phyloP scores from a whole-genome alignment of 257 asterid genomes.

The Anisodus tanguticus region DNA sequence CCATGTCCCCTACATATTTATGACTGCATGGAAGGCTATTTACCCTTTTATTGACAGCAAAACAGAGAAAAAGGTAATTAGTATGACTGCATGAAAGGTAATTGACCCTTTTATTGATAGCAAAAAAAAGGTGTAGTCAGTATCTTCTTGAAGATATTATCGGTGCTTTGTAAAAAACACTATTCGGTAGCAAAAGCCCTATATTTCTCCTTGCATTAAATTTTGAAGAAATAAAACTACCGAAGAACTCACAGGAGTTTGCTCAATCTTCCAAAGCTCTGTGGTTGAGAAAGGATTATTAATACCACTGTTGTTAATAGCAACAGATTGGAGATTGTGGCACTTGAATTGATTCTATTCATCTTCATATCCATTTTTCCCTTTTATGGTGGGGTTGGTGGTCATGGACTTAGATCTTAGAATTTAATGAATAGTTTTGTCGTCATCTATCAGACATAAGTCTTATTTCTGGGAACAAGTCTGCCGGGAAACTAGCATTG shows the following conservation, averaged over 20 bases:
- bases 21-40: constrained; percentile 89
- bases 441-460: neutral
- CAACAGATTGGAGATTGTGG: too few relatives aligned
- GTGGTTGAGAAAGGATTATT: too few relatives aligned
- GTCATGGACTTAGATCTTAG: neutral
- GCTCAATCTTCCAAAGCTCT: too few relatives aligned
- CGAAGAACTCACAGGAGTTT: too few relatives aligned
- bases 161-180: neutral
- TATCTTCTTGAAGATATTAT: too few relatives aligned
- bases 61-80: constrained; percentile 75
- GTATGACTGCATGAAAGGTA: neutral
- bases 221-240: too few relatives aligned
- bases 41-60: constrained; percentile 84
- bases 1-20: constrained; percentile 78
- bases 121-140: too few relatives aligned
- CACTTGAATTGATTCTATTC: too few relatives aligned
- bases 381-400: neutral
- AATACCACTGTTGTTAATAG: too few relatives aligned
- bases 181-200: constrained; percentile 38
- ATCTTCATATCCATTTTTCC: neutral
- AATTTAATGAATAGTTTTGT: neutral
- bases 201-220: too few relatives aligned
- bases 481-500: neutral
- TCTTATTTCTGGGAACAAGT: too few relatives aligned
- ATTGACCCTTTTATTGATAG: neutral